Base-by-base conservation (phyloP, 1,139 yeast genomes). In the Arxiozyma bovina region DNA sequence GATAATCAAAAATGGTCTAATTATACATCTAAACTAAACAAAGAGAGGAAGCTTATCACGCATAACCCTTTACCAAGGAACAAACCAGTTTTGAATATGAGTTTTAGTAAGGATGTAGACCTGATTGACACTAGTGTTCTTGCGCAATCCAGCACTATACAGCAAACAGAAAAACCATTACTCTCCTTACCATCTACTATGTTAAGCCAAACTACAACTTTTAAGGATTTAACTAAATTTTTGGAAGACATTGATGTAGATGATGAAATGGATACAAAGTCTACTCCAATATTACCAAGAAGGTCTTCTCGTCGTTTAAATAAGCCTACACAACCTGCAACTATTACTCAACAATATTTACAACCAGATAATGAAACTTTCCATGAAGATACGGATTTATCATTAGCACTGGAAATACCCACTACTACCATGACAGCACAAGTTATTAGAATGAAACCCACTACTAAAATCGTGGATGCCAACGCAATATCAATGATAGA, bases 141-240 rank as follows among this genome's bases (percentile, higher is more conserved):
- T 18, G 69, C 69, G 1, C 67, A 66, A 38, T 66, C 70, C n/a
- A 66, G 69, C 49, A 57, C 60, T 1, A 58, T 64, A 15, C 58
- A 60, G 11, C 53, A 58, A 25, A 59, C 62, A n/a, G 58, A 59
- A n/a, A 50, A 57, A 20, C 60, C 63, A n/a, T 45, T 58, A 42
- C 41, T 61, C 8, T 55, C 62, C 2, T 46, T 64, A 51, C 68
- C 70, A 23, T 61, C 67, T 17, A 52, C 63, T 5, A 40, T 58
- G 12, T 53, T 65, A 40, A 64, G 63, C 49, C 57, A 65, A 20
- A 60, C 70, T 1, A 55, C 55, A 46, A 67, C 70, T 1, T 66
- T 67, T 48, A 62, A 59, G 50, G 62, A 68, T 52, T 53, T 67
- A 22, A 62, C 55, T 34, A 60, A 60, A 4, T 60, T 63, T 44